Percentiles rank a stretch among this genome's conserved stretches.
Evolutionary conservation across 2,329 filamentous ascomycete species (phyloP).

Genomic region (Dactylellina drechsleri): DNA sequence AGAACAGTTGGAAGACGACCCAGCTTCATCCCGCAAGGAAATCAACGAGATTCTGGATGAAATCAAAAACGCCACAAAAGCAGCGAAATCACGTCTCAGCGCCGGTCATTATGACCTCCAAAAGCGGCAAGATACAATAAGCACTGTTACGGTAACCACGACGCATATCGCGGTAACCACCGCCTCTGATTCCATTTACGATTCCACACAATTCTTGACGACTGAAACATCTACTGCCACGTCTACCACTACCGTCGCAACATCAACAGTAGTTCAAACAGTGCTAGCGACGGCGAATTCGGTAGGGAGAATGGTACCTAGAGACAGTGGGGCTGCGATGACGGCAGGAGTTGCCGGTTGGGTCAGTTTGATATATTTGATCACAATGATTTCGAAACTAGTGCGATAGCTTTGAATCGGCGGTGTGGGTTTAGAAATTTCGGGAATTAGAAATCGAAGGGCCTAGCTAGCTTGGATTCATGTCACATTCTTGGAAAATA

Average conservation of each 20-base stretch:
- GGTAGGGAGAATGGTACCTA: slow-evolving; percentile 2
- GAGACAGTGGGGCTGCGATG: slow-evolving; percentile 5
- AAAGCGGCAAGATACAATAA: slow-evolving; percentile 34
- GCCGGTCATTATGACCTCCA: slow-evolving; percentile 10
- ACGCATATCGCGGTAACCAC: slow-evolving; percentile 33
- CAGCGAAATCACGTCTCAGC: slow-evolving; percentile 35
- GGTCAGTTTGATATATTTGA: slow-evolving; percentile 40
- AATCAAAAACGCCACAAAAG: slow-evolving; percentile 38
- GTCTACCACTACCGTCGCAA: slow-evolving; percentile 33
- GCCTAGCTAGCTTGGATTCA: not conserved
- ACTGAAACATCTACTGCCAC: slow-evolving; percentile 29
- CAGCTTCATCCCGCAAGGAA: not conserved
- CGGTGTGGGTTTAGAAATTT: not conserved
- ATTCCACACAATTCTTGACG: slow-evolving; percentile 19
- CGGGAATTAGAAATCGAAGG: not conserved
- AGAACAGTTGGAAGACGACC: too few relatives aligned
- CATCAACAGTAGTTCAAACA: slow-evolving; percentile 31
- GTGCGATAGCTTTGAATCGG: slow-evolving; percentile 8
- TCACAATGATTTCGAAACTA: slow-evolving; percentile 37
- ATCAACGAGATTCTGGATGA: slow-evolving; percentile 38
- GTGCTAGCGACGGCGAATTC: slow-evolving; percentile 35
- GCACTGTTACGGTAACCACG: slow-evolving; percentile 30
- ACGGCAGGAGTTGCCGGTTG: slow-evolving; percentile 19
- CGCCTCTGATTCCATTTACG: slow-evolving; percentile 3
- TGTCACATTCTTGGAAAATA: too few relatives aligned